These are phyloP conservation scores for Musa balbisiana DNA, from an alignment of 202 grass and related monocot genomes.

Conservation along the genomic window DNA sequence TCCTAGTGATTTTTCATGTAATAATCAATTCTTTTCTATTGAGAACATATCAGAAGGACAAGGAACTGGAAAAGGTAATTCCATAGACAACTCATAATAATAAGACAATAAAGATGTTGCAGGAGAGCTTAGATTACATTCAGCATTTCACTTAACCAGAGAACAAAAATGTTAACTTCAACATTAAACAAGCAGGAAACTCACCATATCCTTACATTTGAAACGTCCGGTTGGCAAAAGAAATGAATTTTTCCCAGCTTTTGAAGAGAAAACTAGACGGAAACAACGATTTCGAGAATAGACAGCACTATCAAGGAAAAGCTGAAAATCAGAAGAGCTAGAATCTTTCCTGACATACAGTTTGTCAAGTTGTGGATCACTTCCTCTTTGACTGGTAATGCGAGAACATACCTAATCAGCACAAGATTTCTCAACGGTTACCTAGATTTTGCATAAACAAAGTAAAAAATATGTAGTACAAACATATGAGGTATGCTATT, in stretches of 20 bases:
- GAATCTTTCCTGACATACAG: conserved; percentile 69
- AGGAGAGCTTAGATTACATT: background rate
- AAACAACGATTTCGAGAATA: conserved; percentile 95
- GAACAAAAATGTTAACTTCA: background rate
- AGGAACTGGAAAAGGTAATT: too few relatives aligned
- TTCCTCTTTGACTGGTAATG: conserved; percentile 43
- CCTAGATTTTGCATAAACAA: background rate
- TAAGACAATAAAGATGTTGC: too few relatives aligned
- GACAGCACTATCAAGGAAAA: conserved; percentile 78
- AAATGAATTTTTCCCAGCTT: conserved; percentile 79
- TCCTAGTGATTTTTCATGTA: too few relatives aligned
- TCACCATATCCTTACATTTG: conserved; percentile 82
- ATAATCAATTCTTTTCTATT: too few relatives aligned
- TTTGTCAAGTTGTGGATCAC: conserved; percentile 48
- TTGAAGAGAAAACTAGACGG: conserved; percentile 82
- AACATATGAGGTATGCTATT: background rate
- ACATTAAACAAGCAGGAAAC: conserved; percentile 8
- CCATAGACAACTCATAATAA: too few relatives aligned
- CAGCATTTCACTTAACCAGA: background rate
- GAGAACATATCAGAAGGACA: too few relatives aligned
- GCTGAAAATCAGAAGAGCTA: conserved; percentile 32
- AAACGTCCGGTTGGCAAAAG: conserved; percentile 70
- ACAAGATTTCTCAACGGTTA: background rate
- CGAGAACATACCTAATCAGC: conserved; percentile 56
- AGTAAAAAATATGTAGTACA: conserved; percentile 10